Evolutionary conservation across 1,139 yeast genomes (phyloP).

Genomic region (Pichia terricola): DNA sequence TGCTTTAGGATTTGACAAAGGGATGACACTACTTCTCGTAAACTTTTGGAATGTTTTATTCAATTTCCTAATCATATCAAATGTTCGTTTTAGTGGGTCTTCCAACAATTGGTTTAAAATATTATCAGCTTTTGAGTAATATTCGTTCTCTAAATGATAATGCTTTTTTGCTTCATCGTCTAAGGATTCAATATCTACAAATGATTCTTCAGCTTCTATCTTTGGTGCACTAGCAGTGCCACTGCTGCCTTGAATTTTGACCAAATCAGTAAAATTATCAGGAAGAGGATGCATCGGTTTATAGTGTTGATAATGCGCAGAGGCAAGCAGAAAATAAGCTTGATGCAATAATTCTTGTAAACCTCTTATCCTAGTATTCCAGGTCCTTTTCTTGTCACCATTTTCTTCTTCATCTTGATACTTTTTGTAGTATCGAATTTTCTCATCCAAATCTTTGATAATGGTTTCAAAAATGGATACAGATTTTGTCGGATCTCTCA

Average conservation of each 20-base stretch:
- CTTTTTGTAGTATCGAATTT: slow-evolving; percentile 15
- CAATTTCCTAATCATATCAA: slow-evolving; percentile 16
- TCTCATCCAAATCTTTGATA: slow-evolving; percentile 30
- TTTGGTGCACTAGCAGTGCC: background rate
- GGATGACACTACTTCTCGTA: background rate
- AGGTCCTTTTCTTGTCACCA: slow-evolving; percentile 13
- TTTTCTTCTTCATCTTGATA: slow-evolving; percentile 9
- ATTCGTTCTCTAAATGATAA: slow-evolving; percentile 19
- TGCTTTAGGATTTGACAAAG: no score
- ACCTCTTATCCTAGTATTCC: slow-evolving; percentile 24
- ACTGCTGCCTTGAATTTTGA: slow-evolving; percentile 9
- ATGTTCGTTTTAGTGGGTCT: slow-evolving; percentile 21
- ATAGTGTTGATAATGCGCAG: slow-evolving; percentile 62
- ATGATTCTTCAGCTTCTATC: slow-evolving; percentile 10
- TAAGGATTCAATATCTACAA: slow-evolving; percentile 15
- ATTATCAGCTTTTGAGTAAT: slow-evolving; percentile 22
- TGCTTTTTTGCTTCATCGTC: slow-evolving; percentile 15
- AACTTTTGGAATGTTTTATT: slow-evolving; percentile 7
- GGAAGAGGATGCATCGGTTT: slow-evolving; percentile 33
- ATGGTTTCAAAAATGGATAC: slow-evolving; percentile 34
- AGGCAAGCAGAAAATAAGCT: slow-evolving; percentile 68
- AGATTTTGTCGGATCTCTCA: slow-evolving; percentile 42
- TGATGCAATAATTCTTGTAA: slow-evolving; percentile 65
- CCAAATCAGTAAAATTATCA: slow-evolving; percentile 19
- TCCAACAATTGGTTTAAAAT: slow-evolving; percentile 19